Conservation (phyloP, 805 yeast species). For the Myxozyma vanderwaltii region DNA sequence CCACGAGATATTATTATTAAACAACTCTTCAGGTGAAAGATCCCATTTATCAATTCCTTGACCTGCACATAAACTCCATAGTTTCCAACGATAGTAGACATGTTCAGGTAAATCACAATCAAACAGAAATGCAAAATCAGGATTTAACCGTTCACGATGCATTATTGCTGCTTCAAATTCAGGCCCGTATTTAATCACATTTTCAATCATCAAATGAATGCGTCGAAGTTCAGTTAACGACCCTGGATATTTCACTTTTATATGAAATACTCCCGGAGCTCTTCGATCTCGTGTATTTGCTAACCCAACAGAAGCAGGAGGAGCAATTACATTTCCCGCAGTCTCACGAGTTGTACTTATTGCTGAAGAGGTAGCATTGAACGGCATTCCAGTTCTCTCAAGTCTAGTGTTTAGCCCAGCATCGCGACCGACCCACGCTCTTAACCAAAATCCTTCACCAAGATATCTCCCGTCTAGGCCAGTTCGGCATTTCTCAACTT, state of each 20-base stretch:
- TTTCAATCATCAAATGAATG: constrained; percentile 36
- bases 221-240: constrained; percentile 23
- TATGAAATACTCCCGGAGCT: background rate
- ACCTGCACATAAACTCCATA: constrained; percentile 29
- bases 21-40: background rate
- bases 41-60: constrained; percentile 24
- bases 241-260: constrained; percentile 27
- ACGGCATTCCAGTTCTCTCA: constrained; percentile 21
- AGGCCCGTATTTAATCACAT: constrained; percentile 36
- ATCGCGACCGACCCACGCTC: constrained; percentile 21
- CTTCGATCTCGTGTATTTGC: background rate
- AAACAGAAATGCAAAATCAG: constrained; percentile 38
- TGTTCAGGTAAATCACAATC: constrained; percentile 31
- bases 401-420: constrained; percentile 10
- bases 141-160: constrained; percentile 35
- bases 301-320: constrained; percentile 13
- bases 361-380: constrained; percentile 20
- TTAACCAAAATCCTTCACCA: constrained; percentile 29
- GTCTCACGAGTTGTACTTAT: background rate
- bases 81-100: constrained; percentile 38
- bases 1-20: constrained; percentile 10
- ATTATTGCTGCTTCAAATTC: constrained; percentile 37
- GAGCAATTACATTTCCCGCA: constrained; percentile 10
- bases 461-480: constrained; percentile 24
- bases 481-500: constrained; percentile 15